phyloP scores from a whole-genome alignment of 306 rosid genomes.

The Ormosia semicastrata region DNA sequence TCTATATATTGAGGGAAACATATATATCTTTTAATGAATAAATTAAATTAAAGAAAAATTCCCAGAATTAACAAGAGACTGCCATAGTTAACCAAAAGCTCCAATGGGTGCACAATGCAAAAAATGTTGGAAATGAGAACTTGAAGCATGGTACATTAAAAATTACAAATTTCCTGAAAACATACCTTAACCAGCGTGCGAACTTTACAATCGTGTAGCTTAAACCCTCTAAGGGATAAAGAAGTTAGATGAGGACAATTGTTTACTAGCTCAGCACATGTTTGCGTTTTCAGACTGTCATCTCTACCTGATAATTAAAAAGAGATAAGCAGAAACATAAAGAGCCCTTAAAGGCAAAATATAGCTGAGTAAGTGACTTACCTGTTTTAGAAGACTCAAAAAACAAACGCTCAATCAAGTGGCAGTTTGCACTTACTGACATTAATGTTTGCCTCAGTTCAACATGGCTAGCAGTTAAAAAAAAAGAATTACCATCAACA shows the following conservation, averaged over 20 bases:
- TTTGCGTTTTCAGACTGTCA: constrained; percentile 89
- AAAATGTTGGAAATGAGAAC: not conserved
- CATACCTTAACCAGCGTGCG: constrained; percentile 87
- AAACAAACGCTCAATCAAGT: constrained; percentile 80
- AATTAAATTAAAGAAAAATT: not conserved
- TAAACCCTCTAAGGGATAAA: constrained; percentile 94
- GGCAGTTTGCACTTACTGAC: constrained; percentile 85
- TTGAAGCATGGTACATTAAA: not conserved
- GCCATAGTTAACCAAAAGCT: not conserved
- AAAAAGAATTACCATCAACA: constrained; percentile 7
- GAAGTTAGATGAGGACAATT: constrained; percentile 80
- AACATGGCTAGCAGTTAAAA: constrained; percentile 63
- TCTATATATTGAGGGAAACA: not conserved
- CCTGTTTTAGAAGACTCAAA: constrained; percentile 96
- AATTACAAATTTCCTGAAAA: constrained; percentile 2
- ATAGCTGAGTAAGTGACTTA: constrained; percentile 27
- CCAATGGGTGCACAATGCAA: not conserved
- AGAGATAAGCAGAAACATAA: constrained; percentile 33
- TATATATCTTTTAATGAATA: not conserved
- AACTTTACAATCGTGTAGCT: constrained; percentile 86
- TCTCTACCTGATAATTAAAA: constrained; percentile 78
- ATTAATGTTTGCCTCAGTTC: constrained; percentile 91
- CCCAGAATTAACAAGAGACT: not conserved
- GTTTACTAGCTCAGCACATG: constrained; percentile 68
- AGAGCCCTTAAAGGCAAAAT: constrained; percentile 10